These are phyloP conservation scores for Neurospora sublineolata DNA, from an alignment of 495 filamentous ascomycete species.

Conservation along the genomic window DNA sequence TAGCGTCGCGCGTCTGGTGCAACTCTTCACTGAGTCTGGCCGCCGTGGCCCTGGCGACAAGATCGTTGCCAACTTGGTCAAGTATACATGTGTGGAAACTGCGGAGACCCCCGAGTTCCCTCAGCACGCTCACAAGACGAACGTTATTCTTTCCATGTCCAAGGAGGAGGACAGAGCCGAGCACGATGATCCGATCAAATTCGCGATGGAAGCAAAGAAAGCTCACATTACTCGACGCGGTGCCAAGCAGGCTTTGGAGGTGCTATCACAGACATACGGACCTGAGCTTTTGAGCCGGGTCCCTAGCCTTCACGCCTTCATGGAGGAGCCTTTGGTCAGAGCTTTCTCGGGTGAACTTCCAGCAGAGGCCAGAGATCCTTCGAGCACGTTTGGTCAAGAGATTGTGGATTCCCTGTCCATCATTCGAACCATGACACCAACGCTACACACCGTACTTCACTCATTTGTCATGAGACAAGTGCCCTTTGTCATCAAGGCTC, in stretches of 20 bases:
- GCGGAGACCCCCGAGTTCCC: slow-evolving; percentile 94
- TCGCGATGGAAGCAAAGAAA: slow-evolving; percentile 72
- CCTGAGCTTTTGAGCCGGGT: slow-evolving; percentile 61
- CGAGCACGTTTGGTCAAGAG: slow-evolving; percentile 69
- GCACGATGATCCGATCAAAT: slow-evolving; percentile 77
- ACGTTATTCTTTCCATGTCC: slow-evolving; percentile 75
- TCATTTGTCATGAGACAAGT: slow-evolving; percentile 69
- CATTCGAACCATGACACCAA: slow-evolving; percentile 78
- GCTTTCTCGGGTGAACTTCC: slow-evolving; percentile 67
- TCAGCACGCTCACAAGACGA: slow-evolving; percentile 59
- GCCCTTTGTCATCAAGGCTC: slow-evolving; percentile 74
- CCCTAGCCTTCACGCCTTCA: slow-evolving; percentile 66
- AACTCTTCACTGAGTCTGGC: slow-evolving; percentile 63
- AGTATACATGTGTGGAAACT: slow-evolving; percentile 93
- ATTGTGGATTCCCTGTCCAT: slow-evolving; percentile 90
- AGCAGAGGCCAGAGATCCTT: slow-evolving; percentile 52
- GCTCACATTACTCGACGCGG: slow-evolving; percentile 83
- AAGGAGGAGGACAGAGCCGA: slow-evolving; percentile 96
- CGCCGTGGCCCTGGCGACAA: slow-evolving; percentile 80
- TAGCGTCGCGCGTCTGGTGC: slow-evolving; percentile 73
- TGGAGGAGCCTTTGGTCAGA: slow-evolving; percentile 64
- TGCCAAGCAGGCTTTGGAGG: slow-evolving; percentile 89
- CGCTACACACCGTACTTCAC: slow-evolving; percentile 60
- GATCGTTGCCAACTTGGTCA: slow-evolving; percentile 83
- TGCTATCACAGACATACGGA: slow-evolving; percentile 69